phyloP scores from a whole-genome alignment of 345 rosid genomes.

The Salix caprea region DNA sequence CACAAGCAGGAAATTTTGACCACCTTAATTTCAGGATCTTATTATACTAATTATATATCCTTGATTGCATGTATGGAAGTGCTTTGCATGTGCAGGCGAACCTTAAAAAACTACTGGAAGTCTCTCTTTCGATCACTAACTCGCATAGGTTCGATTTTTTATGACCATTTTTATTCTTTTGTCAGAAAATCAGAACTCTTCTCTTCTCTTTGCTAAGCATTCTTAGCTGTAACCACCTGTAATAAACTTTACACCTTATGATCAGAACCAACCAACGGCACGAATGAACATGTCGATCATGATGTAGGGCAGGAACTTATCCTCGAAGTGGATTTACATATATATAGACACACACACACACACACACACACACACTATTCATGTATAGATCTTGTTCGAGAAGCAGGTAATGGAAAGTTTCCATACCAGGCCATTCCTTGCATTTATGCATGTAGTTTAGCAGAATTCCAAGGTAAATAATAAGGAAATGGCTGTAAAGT shows the following conservation, averaged over 20 bases:
- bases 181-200: neutral
- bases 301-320: neutral
- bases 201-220: slow-evolving; percentile 5
- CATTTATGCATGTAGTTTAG: neutral
- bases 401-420: neutral
- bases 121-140: neutral
- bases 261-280: neutral
- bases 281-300: neutral
- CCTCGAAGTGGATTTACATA: neutral
- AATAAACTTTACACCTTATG: neutral
- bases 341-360: too few species aligned
- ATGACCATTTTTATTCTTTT: neutral
- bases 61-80: slow-evolving; percentile 16
- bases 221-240: slow-evolving; percentile 16
- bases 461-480: too few species aligned
- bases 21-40: slow-evolving; percentile 38
- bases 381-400: neutral
- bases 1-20: neutral
- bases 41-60: neutral
- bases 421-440: neutral
- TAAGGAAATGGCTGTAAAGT: neutral
- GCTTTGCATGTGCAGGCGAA: slow-evolving; percentile 33
- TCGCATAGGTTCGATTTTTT: neutral
- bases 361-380: too few species aligned
- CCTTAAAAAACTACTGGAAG: neutral